Percentiles rank a stretch among this genome's conserved stretches.
Evolutionary conservation across 2,329 filamentous ascomycete species (phyloP).

Genomic region (Arthrocladium fulminans): DNA sequence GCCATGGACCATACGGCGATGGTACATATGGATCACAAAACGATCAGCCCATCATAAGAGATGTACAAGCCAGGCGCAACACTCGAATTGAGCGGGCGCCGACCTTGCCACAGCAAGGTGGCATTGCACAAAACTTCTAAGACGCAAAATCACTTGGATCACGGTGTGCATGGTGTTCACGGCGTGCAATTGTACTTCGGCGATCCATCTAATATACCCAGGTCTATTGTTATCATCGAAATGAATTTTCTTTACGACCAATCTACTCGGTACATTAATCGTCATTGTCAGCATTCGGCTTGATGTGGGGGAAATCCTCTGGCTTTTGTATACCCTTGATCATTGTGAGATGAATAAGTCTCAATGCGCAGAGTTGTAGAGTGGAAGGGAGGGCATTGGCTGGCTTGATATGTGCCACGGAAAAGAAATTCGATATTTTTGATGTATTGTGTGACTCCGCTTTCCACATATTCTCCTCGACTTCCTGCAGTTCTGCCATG

Average conservation of each 20-base stretch:
- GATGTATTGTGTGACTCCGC: no score
- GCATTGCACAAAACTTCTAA: slow-evolving; percentile 95
- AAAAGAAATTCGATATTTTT: no score
- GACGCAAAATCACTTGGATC: not conserved
- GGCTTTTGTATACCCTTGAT: not conserved
- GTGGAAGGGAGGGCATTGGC: no score
- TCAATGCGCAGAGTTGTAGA: no score
- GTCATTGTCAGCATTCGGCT: not conserved
- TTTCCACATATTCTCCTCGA: no score
- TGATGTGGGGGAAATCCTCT: not conserved
- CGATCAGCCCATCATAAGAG: slow-evolving; percentile 74
- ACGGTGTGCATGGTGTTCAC: slow-evolving; percentile 1
- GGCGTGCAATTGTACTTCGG: not conserved
- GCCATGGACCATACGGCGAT: slow-evolving; percentile 47
- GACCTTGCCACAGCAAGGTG: slow-evolving; percentile 80
- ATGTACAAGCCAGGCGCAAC: slow-evolving; percentile 85
- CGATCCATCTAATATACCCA: slow-evolving; percentile 7
- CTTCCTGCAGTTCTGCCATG: no score
- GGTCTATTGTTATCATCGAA: not conserved
- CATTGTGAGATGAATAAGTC: not conserved
- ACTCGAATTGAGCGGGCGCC: slow-evolving; percentile 88
- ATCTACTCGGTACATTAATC: slow-evolving; percentile 1
- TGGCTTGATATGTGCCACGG: no score
- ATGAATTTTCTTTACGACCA: slow-evolving; percentile 6
- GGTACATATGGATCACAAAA: slow-evolving; percentile 41